A percentile compares a stretch with the other conserved stretches of the same genome.
These are phyloP conservation scores for Cytospora mali DNA, from an alignment of 2,329 filamentous ascomycete species.

Conservation along the genomic window DNA sequence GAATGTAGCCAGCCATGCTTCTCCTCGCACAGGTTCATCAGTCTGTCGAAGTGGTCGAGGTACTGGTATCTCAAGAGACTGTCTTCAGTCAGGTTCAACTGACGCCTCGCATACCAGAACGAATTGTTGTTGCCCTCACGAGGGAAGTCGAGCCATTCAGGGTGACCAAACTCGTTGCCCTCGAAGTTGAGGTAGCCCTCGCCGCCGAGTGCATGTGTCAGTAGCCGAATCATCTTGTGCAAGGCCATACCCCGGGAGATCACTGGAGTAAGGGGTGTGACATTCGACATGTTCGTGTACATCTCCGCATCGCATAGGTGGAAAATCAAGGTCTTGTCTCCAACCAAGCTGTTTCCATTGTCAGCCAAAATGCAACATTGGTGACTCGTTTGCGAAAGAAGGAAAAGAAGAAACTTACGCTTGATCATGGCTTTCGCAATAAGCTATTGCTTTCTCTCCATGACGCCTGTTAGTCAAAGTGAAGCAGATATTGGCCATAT, in stretches of 20 bases:
- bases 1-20: slow-evolving; percentile 91
- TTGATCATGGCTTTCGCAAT: slow-evolving; percentile 96
- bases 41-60: slow-evolving; percentile 89
- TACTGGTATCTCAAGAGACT: slow-evolving; percentile 82
- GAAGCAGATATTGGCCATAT: slow-evolving; percentile 81
- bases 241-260: slow-evolving; percentile 90
- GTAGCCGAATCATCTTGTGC: slow-evolving; percentile 95
- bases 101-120: slow-evolving; percentile 91
- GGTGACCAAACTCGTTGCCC: slow-evolving; percentile 98
- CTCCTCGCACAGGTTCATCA: slow-evolving; percentile 85
- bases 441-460: slow-evolving; percentile 97
- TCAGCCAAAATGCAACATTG: slow-evolving; percentile 28
- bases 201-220: slow-evolving; percentile 89
- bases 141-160: slow-evolving; percentile 98
- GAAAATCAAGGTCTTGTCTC: slow-evolving; percentile 97
- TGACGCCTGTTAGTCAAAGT: slow-evolving; percentile 91
- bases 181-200: slow-evolving; percentile 99
- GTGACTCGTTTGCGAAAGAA: slow-evolving; percentile 1
- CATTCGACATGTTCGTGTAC: slow-evolving; percentile 94
- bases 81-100: slow-evolving; percentile 92
- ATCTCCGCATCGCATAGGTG: slow-evolving; percentile 96
- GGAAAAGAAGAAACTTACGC: slow-evolving; percentile 65
- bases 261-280: slow-evolving; percentile 80
- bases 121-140: slow-evolving; percentile 90
- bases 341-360: slow-evolving; percentile 70